A percentile compares a stretch with the other conserved stretches of the same genome.
Conservation (phyloP, 2,329 filamentous ascomycete species). For the Aspergillus tamarii region DNA sequence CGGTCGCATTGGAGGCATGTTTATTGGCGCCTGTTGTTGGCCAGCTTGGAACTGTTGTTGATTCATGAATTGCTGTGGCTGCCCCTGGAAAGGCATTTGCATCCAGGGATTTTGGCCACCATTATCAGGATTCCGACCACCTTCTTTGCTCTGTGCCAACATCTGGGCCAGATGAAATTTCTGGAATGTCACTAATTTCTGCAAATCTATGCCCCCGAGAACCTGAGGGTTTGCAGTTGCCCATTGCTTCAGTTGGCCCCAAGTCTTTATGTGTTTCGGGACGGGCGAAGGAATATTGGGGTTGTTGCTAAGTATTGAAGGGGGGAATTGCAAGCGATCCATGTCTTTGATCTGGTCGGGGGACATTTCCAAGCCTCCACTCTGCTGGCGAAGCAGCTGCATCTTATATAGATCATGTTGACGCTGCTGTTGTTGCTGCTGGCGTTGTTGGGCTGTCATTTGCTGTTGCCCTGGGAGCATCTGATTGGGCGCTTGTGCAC, state of each 20-base stretch:
- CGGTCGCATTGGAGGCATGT: constrained; percentile 36
- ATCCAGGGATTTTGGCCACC: constrained; percentile 28
- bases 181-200: constrained; percentile 46
- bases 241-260: constrained; percentile 61
- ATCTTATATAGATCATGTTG: constrained; percentile 37
- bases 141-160: constrained; percentile 33
- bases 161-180: constrained; percentile 50
- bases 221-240: constrained; percentile 50
- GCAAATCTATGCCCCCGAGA: constrained; percentile 44
- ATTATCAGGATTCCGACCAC: constrained; percentile 27
- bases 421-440: constrained; percentile 27
- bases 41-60: constrained; percentile 31
- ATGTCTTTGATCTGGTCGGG: constrained; percentile 47
- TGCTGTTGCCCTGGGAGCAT: constrained; percentile 37
- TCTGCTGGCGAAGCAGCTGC: constrained; percentile 38
- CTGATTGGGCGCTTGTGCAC: constrained; percentile 33
- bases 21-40: constrained; percentile 32
- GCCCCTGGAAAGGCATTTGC: constrained; percentile 29
- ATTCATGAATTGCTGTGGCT: constrained; percentile 33
- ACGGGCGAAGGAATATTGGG: constrained; percentile 40
- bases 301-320: constrained; percentile 36
- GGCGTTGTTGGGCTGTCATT: constrained; percentile 37
- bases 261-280: constrained; percentile 57
- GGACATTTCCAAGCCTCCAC: constrained; percentile 40
- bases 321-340: constrained; percentile 45